A percentile compares a stretch with the other conserved stretches of the same genome.
Conservation (phyloP, 164 flowering plant genomes). For the Sedum album region DNA sequence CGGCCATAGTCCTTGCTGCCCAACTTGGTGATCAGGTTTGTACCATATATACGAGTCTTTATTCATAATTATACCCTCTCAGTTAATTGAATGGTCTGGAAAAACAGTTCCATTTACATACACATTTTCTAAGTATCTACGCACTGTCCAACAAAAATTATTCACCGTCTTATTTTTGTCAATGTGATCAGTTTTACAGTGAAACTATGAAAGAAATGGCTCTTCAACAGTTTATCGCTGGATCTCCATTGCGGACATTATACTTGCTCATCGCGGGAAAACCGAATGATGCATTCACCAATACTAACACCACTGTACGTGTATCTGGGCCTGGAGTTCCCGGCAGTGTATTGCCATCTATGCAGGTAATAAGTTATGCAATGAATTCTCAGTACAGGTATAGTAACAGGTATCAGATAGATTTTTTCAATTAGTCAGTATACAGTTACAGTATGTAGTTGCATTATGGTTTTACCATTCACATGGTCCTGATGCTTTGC, state of each 20-base stretch:
- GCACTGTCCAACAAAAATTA: background rate
- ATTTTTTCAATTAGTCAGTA: background rate
- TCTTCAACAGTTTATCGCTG: conserved; percentile 67
- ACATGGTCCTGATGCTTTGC: no score
- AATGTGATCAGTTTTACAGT: conserved; percentile 56
- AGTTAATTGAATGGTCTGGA: background rate
- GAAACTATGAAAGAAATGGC: conserved; percentile 97
- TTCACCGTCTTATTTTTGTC: background rate
- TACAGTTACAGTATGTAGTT: no score
- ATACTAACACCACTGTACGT: conserved; percentile 15
- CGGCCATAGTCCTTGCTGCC: conserved; percentile 84
- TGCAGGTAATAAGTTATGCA: conserved; percentile 37
- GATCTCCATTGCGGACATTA: conserved; percentile 92
- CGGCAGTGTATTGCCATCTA: conserved; percentile 35
- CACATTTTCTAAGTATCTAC: background rate
- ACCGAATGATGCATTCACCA: conserved; percentile 80
- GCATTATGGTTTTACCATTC: background rate
- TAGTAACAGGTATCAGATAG: background rate
- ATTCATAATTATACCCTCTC: background rate
- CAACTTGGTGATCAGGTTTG: conserved; percentile 87
- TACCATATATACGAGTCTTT: background rate
- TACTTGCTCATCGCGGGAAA: conserved; percentile 87
- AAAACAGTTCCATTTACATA: background rate
- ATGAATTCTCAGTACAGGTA: background rate
- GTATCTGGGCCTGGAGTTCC: conserved; percentile 20